Evolutionary conservation across 2,329 filamentous ascomycete genomes (phyloP).

Genomic region (Colletotrichum truncatum): DNA sequence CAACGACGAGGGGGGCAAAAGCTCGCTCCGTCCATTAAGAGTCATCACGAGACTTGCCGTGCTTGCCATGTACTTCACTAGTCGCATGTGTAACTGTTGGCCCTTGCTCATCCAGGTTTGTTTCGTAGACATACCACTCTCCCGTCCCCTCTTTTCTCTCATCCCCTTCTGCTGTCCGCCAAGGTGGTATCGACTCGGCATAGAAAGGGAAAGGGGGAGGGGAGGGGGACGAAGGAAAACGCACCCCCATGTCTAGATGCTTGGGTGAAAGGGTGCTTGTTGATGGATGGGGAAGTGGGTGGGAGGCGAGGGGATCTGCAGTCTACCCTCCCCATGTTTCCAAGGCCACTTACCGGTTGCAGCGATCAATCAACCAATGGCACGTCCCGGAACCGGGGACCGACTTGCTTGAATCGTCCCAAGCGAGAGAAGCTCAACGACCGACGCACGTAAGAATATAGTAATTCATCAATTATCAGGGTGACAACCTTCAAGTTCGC

Average conservation of each 20-base stretch:
- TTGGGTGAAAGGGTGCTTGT: not conserved
- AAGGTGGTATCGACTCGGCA: slow-evolving; percentile 7
- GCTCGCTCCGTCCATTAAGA: not conserved
- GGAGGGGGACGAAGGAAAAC: not conserved
- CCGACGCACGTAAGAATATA: not conserved
- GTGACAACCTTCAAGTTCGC: not conserved
- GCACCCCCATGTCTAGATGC: not conserved
- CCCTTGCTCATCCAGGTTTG: not conserved
- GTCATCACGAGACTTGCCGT: not conserved
- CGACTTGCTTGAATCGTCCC: slow-evolving; percentile 8
- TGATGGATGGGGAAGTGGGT: not conserved
- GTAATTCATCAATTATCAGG: not conserved
- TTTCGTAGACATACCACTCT: not conserved
- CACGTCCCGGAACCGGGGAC: not conserved
- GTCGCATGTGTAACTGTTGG: not conserved
- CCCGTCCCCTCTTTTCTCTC: not conserved
- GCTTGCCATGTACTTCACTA: not conserved
- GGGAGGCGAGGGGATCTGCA: slow-evolving; percentile 1
- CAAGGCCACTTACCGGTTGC: slow-evolving; percentile 15
- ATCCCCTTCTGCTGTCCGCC: not conserved
- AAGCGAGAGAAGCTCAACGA: not conserved
- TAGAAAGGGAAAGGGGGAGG: not conserved
- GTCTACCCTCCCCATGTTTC: not conserved
- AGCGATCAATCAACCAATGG: slow-evolving; percentile 13
- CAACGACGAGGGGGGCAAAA: not conserved